Percentiles rank a stretch among this genome's conserved stretches.
Conservation (phyloP, 768 basidiomycete genomes). For the Cystobasidium tubakii region DNA sequence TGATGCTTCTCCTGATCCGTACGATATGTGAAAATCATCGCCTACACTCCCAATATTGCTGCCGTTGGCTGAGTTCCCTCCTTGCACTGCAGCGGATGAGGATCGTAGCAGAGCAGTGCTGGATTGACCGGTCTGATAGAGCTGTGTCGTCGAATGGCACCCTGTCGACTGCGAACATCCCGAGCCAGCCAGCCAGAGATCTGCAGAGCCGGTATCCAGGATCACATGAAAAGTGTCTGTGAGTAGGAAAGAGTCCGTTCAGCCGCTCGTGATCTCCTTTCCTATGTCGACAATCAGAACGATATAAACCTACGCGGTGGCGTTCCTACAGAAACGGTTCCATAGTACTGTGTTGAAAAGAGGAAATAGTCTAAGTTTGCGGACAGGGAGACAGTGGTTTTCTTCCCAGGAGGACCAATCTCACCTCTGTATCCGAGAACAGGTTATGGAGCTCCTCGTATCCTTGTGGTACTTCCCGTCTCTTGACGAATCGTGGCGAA, state of each 20-base stretch:
- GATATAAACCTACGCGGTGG: constrained; percentile 23
- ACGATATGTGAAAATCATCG: neutral
- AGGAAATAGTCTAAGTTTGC: neutral
- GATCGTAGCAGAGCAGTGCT: neutral
- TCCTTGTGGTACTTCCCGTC: neutral
- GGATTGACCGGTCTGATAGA: constrained; percentile 1
- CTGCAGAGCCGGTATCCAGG: constrained; percentile 80
- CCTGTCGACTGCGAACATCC: constrained; percentile 2
- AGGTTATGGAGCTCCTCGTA: constrained; percentile 32
- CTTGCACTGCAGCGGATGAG: neutral
- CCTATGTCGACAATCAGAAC: no score
- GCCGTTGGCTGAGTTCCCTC: neutral
- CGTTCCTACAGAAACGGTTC: constrained; percentile 6
- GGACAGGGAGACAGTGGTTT: neutral
- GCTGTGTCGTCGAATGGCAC: neutral
- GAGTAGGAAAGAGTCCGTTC: constrained; percentile 63
- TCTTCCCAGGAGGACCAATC: no score
- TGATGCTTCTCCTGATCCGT: constrained; percentile 57
- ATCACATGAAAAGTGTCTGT: constrained; percentile 72
- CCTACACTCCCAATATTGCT: neutral
- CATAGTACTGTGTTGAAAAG: constrained; percentile 24
- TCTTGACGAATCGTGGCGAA: neutral
- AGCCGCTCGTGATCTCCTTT: no score
- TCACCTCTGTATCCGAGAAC: constrained; percentile 27
- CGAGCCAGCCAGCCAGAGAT: constrained; percentile 69